These are phyloP conservation scores for Paraphaeosphaeria sporulosa DNA, from an alignment of 2,329 filamentous ascomycete genomes.

Conservation along the genomic window DNA sequence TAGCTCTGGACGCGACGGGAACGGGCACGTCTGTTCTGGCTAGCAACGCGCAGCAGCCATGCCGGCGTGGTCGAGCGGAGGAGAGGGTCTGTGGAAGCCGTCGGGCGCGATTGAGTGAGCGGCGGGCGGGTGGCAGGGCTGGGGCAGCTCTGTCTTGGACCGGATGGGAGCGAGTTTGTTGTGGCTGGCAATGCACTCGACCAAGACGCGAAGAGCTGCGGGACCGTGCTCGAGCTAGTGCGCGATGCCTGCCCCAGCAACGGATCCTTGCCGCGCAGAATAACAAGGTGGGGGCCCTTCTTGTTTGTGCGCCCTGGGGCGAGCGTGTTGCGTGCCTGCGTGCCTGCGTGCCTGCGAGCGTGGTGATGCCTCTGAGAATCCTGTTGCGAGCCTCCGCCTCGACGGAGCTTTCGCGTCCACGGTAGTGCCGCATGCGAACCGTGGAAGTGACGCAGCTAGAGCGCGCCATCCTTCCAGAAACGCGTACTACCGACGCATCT, in stretches of 20 bases:
- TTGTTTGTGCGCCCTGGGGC: neutral
- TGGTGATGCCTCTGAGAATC: neutral
- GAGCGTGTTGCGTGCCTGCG: neutral
- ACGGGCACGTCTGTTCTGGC: slow-evolving; percentile 33
- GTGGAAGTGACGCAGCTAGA: slow-evolving; percentile 5
- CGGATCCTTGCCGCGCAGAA: slow-evolving; percentile 11
- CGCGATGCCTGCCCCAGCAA: slow-evolving; percentile 18
- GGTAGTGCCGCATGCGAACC: slow-evolving; percentile 4
- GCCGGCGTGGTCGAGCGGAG: slow-evolving; percentile 18
- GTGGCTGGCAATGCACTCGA: slow-evolving; percentile 35
- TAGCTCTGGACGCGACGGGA: slow-evolving; percentile 45
- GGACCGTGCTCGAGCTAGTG: slow-evolving; percentile 17
- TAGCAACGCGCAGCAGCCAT: slow-evolving; percentile 43
- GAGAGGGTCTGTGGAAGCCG: slow-evolving; percentile 19
- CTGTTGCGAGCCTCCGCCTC: neutral
- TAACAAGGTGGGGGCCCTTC: slow-evolving; percentile 8
- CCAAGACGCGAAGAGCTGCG: slow-evolving; percentile 10
- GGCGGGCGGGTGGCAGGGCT: slow-evolving; percentile 34
- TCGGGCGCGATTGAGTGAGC: slow-evolving; percentile 37
- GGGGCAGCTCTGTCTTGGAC: slow-evolving; percentile 23
- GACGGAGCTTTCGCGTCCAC: neutral
- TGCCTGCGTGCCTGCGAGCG: neutral
- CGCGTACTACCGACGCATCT: slow-evolving; percentile 5
- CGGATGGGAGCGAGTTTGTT: slow-evolving; percentile 36
- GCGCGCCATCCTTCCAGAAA: slow-evolving; percentile 6